Conservation (phyloP, 2,329 filamentous ascomycete species). For the Cladosporium sphaerospermum region DNA sequence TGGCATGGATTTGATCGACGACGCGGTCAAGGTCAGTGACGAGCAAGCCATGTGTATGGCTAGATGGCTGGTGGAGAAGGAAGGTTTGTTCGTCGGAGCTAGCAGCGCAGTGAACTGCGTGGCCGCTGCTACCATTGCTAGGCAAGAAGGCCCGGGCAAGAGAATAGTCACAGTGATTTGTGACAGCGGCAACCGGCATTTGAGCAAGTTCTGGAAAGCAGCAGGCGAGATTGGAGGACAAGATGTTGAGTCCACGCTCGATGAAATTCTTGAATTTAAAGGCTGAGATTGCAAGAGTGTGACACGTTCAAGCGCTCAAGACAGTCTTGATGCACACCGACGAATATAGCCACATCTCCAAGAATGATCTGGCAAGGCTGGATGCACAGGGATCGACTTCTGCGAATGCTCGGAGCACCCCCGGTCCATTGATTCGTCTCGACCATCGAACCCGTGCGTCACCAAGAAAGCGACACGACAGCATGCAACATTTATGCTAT, state of each 20-base stretch:
- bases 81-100: constrained; percentile 90
- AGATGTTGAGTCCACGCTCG: constrained; percentile 44
- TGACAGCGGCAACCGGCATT: constrained; percentile 66
- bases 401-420: too few relatives aligned
- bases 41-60: constrained; percentile 88
- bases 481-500: too few relatives aligned
- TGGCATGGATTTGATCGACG: constrained; percentile 78
- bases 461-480: too few relatives aligned
- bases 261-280: constrained; percentile 46
- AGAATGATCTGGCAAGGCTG: too few relatives aligned
- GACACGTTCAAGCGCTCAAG: too few relatives aligned
- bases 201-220: constrained; percentile 79
- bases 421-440: too few relatives aligned
- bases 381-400: too few relatives aligned
- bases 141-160: constrained; percentile 47
- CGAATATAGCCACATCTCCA: too few relatives aligned
- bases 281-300: background rate
- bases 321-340: too few relatives aligned
- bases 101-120: constrained; percentile 96
- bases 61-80: constrained; percentile 90
- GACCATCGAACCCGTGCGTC: too few relatives aligned
- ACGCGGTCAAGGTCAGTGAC: constrained; percentile 83
- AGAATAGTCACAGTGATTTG: constrained; percentile 77
- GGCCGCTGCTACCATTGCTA: constrained; percentile 64
- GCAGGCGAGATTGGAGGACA: constrained; percentile 58